A percentile compares a stretch with the other conserved stretches of the same genome.
phyloP scores from a whole-genome alignment of 1,284 basidiomycete genomes.

The Heterobasidion irregulare region DNA sequence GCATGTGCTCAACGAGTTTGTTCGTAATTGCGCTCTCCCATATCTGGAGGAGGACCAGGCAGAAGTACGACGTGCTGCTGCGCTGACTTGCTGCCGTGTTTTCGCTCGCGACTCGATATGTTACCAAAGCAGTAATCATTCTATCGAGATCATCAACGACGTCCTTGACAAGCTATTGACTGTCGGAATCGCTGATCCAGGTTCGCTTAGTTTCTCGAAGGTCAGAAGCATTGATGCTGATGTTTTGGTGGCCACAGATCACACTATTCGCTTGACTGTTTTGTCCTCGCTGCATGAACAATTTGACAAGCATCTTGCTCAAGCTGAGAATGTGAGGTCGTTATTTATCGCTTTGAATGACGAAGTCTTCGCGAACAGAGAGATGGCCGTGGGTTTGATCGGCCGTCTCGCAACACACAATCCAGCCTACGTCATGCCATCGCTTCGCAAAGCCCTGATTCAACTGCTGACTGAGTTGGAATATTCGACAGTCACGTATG shows the following conservation, averaged over 20 bases:
- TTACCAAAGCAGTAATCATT: constrained; percentile 93
- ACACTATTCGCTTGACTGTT: constrained; percentile 83
- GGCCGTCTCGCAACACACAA: constrained; percentile 94
- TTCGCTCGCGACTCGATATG: constrained; percentile 96
- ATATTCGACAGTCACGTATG: constrained; percentile 86
- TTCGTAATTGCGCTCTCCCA: constrained; percentile 86
- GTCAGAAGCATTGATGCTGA: not conserved
- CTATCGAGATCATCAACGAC: constrained; percentile 96
- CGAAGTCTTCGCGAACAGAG: constrained; percentile 91
- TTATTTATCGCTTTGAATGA: constrained; percentile 98
- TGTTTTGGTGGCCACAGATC: constrained; percentile 37
- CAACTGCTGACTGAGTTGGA: constrained; percentile 96
- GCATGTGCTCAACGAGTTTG: constrained; percentile 94
- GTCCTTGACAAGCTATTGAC: constrained; percentile 96
- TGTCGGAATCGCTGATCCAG: constrained; percentile 95
- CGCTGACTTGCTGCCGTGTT: constrained; percentile 85
- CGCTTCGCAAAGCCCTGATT: constrained; percentile 91
- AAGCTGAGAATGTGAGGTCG: constrained; percentile 95
- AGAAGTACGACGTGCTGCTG: constrained; percentile 87
- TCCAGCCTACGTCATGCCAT: constrained; percentile 98
- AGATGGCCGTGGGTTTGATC: constrained; percentile 87
- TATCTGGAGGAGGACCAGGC: constrained; percentile 92
- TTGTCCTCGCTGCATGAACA: constrained; percentile 86
- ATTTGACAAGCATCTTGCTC: constrained; percentile 97
- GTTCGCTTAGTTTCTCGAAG: constrained; percentile 26